Evolutionary conservation across 208 protist species (phyloP).

Genomic region (Wallacemonas sp.): DNA sequence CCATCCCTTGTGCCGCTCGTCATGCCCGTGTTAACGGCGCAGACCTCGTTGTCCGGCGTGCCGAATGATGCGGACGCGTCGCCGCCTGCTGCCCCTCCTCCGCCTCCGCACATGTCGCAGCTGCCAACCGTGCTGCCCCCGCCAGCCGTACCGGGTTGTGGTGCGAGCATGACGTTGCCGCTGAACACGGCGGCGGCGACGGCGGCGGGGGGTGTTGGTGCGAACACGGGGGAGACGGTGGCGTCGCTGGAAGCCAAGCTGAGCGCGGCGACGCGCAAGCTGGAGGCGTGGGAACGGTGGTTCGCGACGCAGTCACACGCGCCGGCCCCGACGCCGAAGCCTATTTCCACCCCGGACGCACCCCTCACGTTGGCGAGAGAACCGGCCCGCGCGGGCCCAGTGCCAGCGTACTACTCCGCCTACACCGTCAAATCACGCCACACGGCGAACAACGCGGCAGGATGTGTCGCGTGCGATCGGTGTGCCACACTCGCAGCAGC

Average conservation of each 20-base stretch:
- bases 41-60: too few species aligned
- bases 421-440: slow-evolving; percentile 8
- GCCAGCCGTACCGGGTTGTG: not conserved
- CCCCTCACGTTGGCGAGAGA: not conserved
- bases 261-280: slow-evolving; percentile 33
- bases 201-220: too few species aligned
- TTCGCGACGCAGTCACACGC: slow-evolving; percentile 23
- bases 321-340: too few species aligned
- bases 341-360: too few species aligned
- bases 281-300: slow-evolving; percentile 70
- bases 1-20: not conserved
- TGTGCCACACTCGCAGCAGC: not conserved
- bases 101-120: too few species aligned
- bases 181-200: too few species aligned
- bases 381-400: not conserved
- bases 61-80: too few species aligned
- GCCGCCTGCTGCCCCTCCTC: too few species aligned
- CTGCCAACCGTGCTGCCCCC: not conserved
- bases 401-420: slow-evolving; percentile 11
- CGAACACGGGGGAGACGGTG: not conserved
- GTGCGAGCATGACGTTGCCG: too few species aligned
- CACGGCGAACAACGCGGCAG: not conserved
- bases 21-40: not conserved
- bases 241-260: slow-evolving; percentile 28
- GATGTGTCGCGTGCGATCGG: not conserved